These are phyloP conservation scores for Corniculantispora saksenae DNA, from an alignment of 2,329 filamentous ascomycete species.

Conservation along the genomic window DNA sequence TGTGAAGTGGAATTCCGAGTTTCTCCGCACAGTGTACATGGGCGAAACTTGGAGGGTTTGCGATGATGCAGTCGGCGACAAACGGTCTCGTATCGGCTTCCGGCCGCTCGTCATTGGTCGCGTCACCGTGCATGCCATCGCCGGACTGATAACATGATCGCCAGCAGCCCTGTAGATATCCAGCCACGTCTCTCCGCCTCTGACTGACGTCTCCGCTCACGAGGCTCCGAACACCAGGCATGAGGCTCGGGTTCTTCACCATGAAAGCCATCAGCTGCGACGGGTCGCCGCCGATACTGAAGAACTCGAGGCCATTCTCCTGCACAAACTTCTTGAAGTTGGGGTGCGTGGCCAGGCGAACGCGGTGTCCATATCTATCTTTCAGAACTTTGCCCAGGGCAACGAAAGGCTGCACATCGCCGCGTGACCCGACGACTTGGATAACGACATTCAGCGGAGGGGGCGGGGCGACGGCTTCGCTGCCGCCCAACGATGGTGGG, in stretches of 20 bases:
- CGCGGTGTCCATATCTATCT: constrained; percentile 49
- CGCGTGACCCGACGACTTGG: constrained; percentile 27
- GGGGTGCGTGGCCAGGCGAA: constrained; percentile 58
- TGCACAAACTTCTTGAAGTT: constrained; percentile 56
- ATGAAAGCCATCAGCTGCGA: constrained; percentile 47
- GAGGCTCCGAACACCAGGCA: constrained; percentile 39
- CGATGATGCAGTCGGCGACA: constrained; percentile 56
- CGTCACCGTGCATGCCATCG: constrained; percentile 31
- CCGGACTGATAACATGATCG: constrained; percentile 38
- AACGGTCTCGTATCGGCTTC: constrained; percentile 39
- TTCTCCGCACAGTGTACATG: constrained; percentile 55
- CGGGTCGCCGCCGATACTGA: constrained; percentile 57
- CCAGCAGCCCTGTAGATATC: constrained; percentile 41
- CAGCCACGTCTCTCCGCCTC: constrained; percentile 37
- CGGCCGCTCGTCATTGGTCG: constrained; percentile 27
- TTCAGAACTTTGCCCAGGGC: constrained; percentile 18
- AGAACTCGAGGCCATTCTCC: constrained; percentile 56
- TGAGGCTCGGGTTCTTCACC: constrained; percentile 41
- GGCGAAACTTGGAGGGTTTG: constrained; percentile 54
- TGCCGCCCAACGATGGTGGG: constrained; percentile 11
- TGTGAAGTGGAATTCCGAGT: constrained; percentile 49
- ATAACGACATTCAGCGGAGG: constrained; percentile 21
- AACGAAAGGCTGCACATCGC: constrained; percentile 23
- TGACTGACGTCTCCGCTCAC: constrained; percentile 39
- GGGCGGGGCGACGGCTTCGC: background rate